Evolutionary conservation across 257 asterid species (phyloP), one percentile per base, ranked within the genome.

Genomic region (Przewalskia tangutica): DNA sequence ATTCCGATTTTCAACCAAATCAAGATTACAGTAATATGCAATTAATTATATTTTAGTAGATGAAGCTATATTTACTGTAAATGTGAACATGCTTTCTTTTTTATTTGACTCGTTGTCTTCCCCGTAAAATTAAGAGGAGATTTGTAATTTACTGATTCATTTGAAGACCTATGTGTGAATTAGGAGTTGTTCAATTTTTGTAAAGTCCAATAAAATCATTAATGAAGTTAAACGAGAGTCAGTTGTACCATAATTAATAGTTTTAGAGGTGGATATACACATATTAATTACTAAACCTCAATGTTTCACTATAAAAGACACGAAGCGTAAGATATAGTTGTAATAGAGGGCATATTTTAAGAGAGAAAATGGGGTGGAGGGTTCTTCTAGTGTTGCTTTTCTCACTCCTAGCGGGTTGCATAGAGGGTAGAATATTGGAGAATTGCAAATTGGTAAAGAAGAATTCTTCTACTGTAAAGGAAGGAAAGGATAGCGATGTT

Each of bases 361-460:
- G 60, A 63, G 44, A 27, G 81, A 85, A 73, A 90, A 11, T 89
- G 91, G 87, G 34, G 23, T 68, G 80, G 62, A 84, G 64, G 46
- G 38, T 82, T 5, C 50, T 84, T 82, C 8, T 85, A 27, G 81
- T 77, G 67, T 8, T 86, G 56, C 70, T 85, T 79, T 42, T 88
- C 67, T 77, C 83, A 82, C 27, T 90, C 86, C 83, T 83, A 34
- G 86, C 83, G 86, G 85, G 88, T 4, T 56, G 53, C 76, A 84
- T 38, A 12, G 86, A 83, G 82, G 83, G 85, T 4, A 86, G 88
- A 83, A 79, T 84, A 77, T 46, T 86, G 80, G 88, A 82, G 75
- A 73, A 76, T 38, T 82, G 53, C 46, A 82, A 54, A 4, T 82
- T 62, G 13, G 81, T 79, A 6, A 63, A 23, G 17, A 82, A 81